Conservation (phyloP, 495 filamentous ascomycete genomes). For the Penicillium daleae region DNA sequence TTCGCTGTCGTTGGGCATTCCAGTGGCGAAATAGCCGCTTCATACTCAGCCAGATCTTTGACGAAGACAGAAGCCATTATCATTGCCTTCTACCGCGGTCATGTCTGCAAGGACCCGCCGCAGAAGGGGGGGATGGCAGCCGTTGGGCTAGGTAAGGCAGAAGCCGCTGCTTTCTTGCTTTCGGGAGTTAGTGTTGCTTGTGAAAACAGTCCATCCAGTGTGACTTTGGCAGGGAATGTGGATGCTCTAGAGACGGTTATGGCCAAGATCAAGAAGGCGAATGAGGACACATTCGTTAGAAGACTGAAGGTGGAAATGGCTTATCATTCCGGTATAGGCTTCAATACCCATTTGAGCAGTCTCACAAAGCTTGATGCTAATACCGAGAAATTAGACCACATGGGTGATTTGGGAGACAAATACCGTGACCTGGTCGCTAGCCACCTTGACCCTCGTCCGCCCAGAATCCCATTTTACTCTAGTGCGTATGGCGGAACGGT, state of each 20-base stretch:
- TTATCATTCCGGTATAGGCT: not conserved
- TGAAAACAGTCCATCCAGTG: constrained; percentile 32
- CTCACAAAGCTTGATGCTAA: not conserved
- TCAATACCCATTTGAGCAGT: not conserved
- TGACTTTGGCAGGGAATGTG: constrained; percentile 34
- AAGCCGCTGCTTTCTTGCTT: constrained; percentile 15
- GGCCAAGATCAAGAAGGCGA: constrained; percentile 38
- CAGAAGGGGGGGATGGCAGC: constrained; percentile 34
- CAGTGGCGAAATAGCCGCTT: constrained; percentile 20
- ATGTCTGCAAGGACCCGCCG: not conserved
- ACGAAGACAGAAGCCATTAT: constrained; percentile 16
- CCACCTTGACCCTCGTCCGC: not conserved
- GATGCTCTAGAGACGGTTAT: constrained; percentile 48
- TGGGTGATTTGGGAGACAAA: constrained; percentile 12
- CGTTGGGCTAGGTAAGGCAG: constrained; percentile 24
- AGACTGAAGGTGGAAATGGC: not conserved
- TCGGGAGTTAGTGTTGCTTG: constrained; percentile 31
- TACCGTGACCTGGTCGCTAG: constrained; percentile 10
- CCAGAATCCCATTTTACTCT: not conserved
- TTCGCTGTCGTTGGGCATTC: constrained; percentile 61
- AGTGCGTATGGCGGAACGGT: not conserved
- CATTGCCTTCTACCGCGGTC: not conserved
- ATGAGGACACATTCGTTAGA: not conserved
- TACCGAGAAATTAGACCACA: constrained; percentile 12
- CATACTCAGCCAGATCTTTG: constrained; percentile 58